These are phyloP conservation scores for Colletotrichum liaoningense DNA, from an alignment of 2,329 filamentous ascomycete genomes.

Conservation along the genomic window DNA sequence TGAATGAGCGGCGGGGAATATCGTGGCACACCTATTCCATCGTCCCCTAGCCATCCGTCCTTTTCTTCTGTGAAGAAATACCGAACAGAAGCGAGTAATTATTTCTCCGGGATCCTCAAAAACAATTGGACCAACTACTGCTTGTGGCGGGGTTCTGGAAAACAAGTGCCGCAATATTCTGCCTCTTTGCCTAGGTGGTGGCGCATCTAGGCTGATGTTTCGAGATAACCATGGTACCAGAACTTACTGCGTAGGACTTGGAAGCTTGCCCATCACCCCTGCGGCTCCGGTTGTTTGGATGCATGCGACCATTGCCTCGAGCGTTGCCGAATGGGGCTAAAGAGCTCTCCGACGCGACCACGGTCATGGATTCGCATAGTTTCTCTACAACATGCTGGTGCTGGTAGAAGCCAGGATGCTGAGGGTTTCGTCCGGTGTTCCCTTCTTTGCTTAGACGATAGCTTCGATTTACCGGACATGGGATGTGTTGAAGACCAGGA, in stretches of 20 bases:
- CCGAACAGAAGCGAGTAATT: background rate
- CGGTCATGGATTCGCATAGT: too few species aligned
- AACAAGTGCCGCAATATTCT: background rate
- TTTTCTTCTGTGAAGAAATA: background rate
- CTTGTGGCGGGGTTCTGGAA: background rate
- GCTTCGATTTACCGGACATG: background rate
- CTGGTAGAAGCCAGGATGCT: background rate
- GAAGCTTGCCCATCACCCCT: background rate
- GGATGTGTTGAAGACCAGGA: background rate
- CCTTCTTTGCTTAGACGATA: background rate
- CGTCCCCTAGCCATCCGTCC: background rate
- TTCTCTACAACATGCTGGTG: too few species aligned
- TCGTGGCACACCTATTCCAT: background rate
- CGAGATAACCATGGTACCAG: background rate
- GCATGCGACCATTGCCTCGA: constrained; percentile 9
- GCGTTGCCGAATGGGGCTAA: background rate
- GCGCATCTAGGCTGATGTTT: constrained; percentile 9
- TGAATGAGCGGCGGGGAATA: constrained; percentile 9
- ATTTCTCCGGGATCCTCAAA: constrained; percentile 1
- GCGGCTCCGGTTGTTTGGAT: constrained; percentile 3
- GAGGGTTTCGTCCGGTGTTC: constrained; percentile 4
- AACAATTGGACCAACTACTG: background rate
- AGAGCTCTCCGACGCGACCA: background rate
- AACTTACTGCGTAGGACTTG: background rate
- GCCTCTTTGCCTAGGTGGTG: background rate